Evolutionary conservation across 192 early-diverging fungal species (phyloP).

Genomic region (Podila verticillata): DNA sequence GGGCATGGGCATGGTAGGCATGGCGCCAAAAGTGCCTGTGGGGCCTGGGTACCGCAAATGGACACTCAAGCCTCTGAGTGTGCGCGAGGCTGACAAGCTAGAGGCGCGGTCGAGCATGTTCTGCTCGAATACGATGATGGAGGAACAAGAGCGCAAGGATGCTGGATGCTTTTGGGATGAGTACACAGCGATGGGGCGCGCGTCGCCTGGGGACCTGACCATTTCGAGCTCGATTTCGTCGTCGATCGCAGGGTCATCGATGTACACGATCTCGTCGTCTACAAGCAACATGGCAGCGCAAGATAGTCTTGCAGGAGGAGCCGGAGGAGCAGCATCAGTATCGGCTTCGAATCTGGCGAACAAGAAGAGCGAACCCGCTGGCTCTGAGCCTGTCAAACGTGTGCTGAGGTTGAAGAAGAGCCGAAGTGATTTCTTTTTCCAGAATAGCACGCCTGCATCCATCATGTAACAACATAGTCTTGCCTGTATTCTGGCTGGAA

Average conservation of each 20-base stretch:
- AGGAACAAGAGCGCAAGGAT: slow-evolving; percentile 36
- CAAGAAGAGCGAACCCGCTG: not conserved
- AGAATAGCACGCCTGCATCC: slow-evolving; percentile 41
- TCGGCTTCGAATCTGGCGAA: not conserved
- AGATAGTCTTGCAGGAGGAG: not conserved
- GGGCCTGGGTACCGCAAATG: slow-evolving; percentile 48
- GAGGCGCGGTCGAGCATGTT: slow-evolving; percentile 39
- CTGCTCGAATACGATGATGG: slow-evolving; percentile 42
- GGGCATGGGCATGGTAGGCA: slow-evolving; percentile 14
- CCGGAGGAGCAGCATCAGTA: not conserved
- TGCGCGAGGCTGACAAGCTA: slow-evolving; percentile 38
- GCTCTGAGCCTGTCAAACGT: not conserved
- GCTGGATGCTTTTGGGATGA: slow-evolving; percentile 38
- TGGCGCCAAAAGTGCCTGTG: slow-evolving; percentile 19
- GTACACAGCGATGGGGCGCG: slow-evolving; percentile 16
- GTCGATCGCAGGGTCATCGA: slow-evolving; percentile 17
- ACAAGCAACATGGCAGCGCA: not conserved
- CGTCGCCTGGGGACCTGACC: slow-evolving; percentile 25
- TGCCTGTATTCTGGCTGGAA: not conserved
- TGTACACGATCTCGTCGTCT: slow-evolving; percentile 21
- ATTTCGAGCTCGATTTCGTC: slow-evolving; percentile 10
- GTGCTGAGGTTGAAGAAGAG: slow-evolving; percentile 35
- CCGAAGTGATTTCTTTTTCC: slow-evolving; percentile 49
- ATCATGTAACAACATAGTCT: slow-evolving; percentile 16
- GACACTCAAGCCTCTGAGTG: slow-evolving; percentile 44